Evolutionary conservation across 495 filamentous ascomycete genomes (phyloP), one percentile per base, ranked within the genome.

Genomic region (Friedmanniomyces simplex): DNA sequence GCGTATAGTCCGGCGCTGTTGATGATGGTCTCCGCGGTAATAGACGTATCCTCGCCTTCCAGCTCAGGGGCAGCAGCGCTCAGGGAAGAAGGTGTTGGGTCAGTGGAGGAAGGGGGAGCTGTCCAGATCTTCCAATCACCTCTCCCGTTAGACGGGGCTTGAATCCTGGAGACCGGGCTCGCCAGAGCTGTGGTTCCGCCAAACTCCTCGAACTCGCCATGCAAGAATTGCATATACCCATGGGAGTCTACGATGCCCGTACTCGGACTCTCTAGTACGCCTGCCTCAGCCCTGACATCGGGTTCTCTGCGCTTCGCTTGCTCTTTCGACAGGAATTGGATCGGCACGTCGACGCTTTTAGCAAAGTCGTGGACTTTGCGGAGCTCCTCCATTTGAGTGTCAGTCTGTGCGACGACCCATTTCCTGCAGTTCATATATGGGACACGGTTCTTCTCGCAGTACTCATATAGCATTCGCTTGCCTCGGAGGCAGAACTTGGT

Each of bases 231-330:
- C 91, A 97, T 96, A 28, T 88, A 76, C 0, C 78, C 71, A 58
- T 98, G 94, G 14, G 82, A 88, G 68, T 97, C 91, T 1, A 98
- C 76, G 37, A 98, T 98, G 0, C 93, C 93, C 0, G 91, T 96
- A 0, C 81, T 84, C 1, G 84, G 81, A 50, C 82, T 87, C 72
- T 95, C 89, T 20, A 97, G 77, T 1, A 91, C 80, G 12, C 88
- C 93, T 0, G 77, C 77, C 26, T 75, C 71, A 8, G 82, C 84
- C 20, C 78, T 76, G 12, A 95, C 88, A 14, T 79, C 79, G 0
- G 94, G 91, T 67, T 97, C 91, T 1, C 79, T 71, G 0, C 67
- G 61, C 16, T 67, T 66, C 5, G 84, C 88, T 71, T 89, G 83
- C 0, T 76, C 72, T 0, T 59, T 51, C 10, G 76, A 67, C 22